These are phyloP conservation scores for Kernera saxatilis DNA, from an alignment of 345 rosid species.

Conservation along the genomic window DNA sequence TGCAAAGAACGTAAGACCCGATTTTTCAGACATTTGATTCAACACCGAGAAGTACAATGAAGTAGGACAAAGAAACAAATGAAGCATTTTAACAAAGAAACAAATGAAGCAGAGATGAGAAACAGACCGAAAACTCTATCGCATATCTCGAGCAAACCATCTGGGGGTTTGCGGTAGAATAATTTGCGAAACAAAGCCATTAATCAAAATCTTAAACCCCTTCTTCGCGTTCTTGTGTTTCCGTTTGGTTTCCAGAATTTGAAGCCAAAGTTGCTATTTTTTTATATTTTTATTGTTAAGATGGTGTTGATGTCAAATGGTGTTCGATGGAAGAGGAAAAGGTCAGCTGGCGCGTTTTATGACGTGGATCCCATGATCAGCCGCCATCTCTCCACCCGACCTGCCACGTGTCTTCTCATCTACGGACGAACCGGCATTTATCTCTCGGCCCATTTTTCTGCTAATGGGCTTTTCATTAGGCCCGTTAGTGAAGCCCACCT, in stretches of 20 bases:
- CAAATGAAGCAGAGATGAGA: not conserved
- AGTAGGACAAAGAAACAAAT: not conserved
- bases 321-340: not conserved
- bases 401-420: conserved; percentile 22
- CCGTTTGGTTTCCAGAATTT: not conserved
- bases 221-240: not conserved
- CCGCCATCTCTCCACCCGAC: conserved; percentile 13
- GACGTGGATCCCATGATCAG: conserved; percentile 32
- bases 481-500: not conserved
- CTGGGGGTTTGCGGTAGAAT: conserved; percentile 84
- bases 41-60: not conserved
- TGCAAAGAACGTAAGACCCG: not conserved
- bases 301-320: not conserved
- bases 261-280: not conserved
- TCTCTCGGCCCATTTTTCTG: not conserved
- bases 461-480: conserved; percentile 2
- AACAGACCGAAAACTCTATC: conserved; percentile 75
- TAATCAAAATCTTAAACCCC: not conserved
- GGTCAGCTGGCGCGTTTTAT: conserved; percentile 20
- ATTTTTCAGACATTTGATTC: not conserved
- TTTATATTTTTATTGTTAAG: not conserved
- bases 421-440: conserved; percentile 19
- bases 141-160: conserved; percentile 88
- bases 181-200: conserved; percentile 88
- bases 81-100: not conserved